phyloP scores from a whole-genome alignment of 257 asterid genomes.

The Coffea eugenioides region DNA sequence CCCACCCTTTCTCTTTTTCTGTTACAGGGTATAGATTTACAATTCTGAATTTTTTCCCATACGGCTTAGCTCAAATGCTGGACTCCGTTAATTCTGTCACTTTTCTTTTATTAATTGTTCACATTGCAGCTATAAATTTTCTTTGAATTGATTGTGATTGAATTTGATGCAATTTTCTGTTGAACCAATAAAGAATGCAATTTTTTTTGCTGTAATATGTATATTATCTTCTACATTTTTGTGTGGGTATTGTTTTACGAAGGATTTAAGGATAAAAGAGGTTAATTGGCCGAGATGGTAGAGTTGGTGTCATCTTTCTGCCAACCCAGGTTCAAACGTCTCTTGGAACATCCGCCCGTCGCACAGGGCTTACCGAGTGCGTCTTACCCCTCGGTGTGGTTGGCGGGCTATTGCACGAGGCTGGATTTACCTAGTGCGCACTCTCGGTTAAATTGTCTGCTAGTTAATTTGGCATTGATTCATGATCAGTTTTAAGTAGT shows the following conservation, averaged over 20 bases:
- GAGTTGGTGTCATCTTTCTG: too few relatives aligned
- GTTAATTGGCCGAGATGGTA: background rate
- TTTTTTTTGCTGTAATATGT: background rate
- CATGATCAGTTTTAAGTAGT: background rate
- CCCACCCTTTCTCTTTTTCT: background rate
- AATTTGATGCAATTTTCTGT: too few relatives aligned
- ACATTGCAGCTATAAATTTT: background rate
- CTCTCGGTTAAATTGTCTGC: background rate
- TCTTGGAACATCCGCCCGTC: too few relatives aligned
- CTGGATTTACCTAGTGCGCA: too few relatives aligned
- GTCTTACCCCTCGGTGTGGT: too few relatives aligned
- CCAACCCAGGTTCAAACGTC: too few relatives aligned
- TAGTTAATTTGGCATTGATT: background rate
- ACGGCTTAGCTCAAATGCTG: background rate
- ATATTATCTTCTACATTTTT: background rate
- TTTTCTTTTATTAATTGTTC: background rate
- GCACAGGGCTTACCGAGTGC: too few relatives aligned
- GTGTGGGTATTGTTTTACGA: background rate
- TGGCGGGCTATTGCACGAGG: too few relatives aligned
- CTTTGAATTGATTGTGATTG: background rate
- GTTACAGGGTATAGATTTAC: background rate
- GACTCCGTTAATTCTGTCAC: background rate
- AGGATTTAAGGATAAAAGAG: background rate
- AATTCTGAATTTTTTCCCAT: background rate
- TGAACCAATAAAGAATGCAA: background rate